A percentile compares a stretch with the other conserved stretches of the same genome.
These are phyloP conservation scores for Astrothelium subdiscretum DNA, from an alignment of 495 filamentous ascomycete genomes.

Conservation along the genomic window DNA sequence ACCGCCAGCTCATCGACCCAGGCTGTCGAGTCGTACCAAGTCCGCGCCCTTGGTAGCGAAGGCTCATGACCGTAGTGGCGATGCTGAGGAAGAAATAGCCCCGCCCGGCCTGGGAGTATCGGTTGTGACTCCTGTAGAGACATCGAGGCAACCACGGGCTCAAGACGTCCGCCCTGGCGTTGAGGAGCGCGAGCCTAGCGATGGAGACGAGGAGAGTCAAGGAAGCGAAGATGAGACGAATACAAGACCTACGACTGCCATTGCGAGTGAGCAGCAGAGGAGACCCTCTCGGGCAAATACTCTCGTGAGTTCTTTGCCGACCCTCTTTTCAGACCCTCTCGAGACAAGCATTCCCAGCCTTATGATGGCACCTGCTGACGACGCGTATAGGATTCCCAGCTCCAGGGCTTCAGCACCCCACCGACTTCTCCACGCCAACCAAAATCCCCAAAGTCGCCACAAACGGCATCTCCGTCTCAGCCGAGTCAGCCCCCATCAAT, in stretches of 20 bases:
- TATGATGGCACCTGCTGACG: neutral
- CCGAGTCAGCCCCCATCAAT: slow-evolving; percentile 23
- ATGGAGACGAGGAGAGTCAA: slow-evolving; percentile 14
- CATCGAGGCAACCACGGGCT: slow-evolving; percentile 2
- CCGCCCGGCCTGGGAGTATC: neutral
- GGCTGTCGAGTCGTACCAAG: slow-evolving; percentile 11
- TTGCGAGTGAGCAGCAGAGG: neutral
- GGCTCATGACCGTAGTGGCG: neutral
- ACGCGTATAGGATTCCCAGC: neutral
- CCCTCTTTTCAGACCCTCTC: slow-evolving; percentile 8
- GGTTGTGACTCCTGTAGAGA: neutral
- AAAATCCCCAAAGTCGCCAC: neutral
- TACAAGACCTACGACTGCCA: slow-evolving; percentile 4
- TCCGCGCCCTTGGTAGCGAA: slow-evolving; percentile 16
- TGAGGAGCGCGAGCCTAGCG: neutral
- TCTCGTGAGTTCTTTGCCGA: slow-evolving; percentile 1
- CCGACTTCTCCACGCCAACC: neutral
- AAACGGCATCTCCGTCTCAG: neutral
- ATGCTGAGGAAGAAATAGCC: neutral
- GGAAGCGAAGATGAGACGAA: slow-evolving; percentile 7
- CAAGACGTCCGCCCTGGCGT: neutral
- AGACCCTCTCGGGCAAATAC: neutral
- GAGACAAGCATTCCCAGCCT: neutral
- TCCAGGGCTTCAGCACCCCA: neutral
- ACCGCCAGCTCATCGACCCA: slow-evolving; percentile 11